Evolutionary conservation across 768 basidiomycete genomes (phyloP), one percentile per base, ranked within the genome.

Genomic region (Tephrocybe sp.): DNA sequence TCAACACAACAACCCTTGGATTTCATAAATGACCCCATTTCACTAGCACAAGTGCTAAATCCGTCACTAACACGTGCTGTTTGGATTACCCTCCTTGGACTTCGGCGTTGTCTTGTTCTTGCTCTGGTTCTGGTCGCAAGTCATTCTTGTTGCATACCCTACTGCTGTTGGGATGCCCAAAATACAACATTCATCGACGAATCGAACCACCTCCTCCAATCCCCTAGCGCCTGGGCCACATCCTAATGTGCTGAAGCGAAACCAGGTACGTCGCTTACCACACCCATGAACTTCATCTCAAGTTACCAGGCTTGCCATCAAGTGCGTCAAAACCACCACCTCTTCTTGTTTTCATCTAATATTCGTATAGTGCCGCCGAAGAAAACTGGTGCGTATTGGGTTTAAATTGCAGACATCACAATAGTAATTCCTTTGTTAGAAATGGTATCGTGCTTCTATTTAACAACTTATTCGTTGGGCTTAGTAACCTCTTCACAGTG

Each of bases 311-410:
- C 79, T 56, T 80, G 79, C 57, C 79, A 81, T 63, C 79, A 80
- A 66, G 78, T 78, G 55, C 46, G 68, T 65, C 49, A 2, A 6
- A 47, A 35, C 38, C 22, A 40, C 34, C 48, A 22, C 47, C 16
- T 51, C 40, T 36, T 46, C 7, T 39, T 30, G 42, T 19, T 19
- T 32, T 39, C 38, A 71, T 71, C 39, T 55, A 26, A 43, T 26
- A 17, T 23, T 35, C 52, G 34, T 69, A 44, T 65, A 88, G 74
- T 90, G 88, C 62, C 83, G 88, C 35, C 75, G 81, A 56, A 77
- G 88, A 52, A 90, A 90, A 66, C 62, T 89, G 68, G 85, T 85
- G 59, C 65, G 82, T 63, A 22, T 45, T 31, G 34, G 32, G 33
- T 35, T 46, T 17, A 40, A 20, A 26, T 16, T 26, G 1, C 32